Percentiles rank a stretch among this genome's conserved stretches.
These are phyloP conservation scores for Nematocida ausubeli DNA, from an alignment of 371 early-diverging fungal genomes.

Conservation along the genomic window DNA sequence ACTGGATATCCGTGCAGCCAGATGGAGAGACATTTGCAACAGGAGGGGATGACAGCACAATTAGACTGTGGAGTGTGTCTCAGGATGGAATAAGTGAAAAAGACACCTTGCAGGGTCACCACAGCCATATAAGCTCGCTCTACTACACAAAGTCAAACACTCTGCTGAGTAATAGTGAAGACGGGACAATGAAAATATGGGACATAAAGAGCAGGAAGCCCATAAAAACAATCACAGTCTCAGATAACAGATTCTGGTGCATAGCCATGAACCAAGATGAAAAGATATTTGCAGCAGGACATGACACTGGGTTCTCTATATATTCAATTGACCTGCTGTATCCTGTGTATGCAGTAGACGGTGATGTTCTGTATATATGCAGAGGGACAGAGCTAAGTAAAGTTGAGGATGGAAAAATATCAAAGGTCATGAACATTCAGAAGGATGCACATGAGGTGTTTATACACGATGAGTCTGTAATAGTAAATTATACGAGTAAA, in stretches of 20 bases:
- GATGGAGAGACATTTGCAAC: slow-evolving; percentile 83
- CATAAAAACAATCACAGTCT: slow-evolving; percentile 74
- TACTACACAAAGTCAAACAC: slow-evolving; percentile 79
- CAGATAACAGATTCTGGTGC: slow-evolving; percentile 90
- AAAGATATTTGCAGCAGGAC: slow-evolving; percentile 70
- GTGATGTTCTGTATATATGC: slow-evolving; percentile 32
- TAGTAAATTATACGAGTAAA: slow-evolving; percentile 36
- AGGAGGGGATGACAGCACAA: slow-evolving; percentile 90
- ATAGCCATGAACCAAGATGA: slow-evolving; percentile 76
- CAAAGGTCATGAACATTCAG: slow-evolving; percentile 21
- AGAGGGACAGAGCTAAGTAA: slow-evolving; percentile 25
- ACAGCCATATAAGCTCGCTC: slow-evolving; percentile 89
- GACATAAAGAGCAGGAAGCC: slow-evolving; percentile 83
- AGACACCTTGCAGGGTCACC: slow-evolving; percentile 91
- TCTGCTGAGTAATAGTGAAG: slow-evolving; percentile 85
- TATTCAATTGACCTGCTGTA: slow-evolving; percentile 89
- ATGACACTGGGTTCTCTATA: slow-evolving; percentile 89
- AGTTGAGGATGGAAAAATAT: slow-evolving; percentile 31
- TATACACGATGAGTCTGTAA: slow-evolving; percentile 34
- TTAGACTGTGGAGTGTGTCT: slow-evolving; percentile 93
- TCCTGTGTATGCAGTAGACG: slow-evolving; percentile 74
- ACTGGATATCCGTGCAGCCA: slow-evolving; percentile 90
- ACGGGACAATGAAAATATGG: slow-evolving; percentile 90
- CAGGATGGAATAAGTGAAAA: slow-evolving; percentile 91
- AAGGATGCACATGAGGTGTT: slow-evolving; percentile 15